Conservation (phyloP, 164 flowering plant species). For the Malania oleifera region DNA sequence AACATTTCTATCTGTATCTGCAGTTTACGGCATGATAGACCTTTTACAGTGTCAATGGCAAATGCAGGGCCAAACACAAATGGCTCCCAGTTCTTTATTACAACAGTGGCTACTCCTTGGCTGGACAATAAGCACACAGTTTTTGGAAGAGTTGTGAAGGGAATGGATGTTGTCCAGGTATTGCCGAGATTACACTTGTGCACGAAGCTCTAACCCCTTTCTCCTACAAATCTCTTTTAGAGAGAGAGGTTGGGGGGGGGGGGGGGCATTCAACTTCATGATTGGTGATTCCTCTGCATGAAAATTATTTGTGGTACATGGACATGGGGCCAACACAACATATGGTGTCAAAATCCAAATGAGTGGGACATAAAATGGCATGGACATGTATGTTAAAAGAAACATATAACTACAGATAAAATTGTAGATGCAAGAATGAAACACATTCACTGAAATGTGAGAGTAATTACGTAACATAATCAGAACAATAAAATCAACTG, state of each 20-base stretch:
- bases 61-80: slow-evolving; percentile 97
- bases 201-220: neutral
- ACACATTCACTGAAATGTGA: no score
- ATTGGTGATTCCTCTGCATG: neutral
- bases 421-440: no score
- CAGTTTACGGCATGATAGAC: slow-evolving; percentile 97
- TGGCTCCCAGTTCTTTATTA: slow-evolving; percentile 96
- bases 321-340: no score
- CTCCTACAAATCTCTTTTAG: neutral
- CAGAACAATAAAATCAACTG: no score
- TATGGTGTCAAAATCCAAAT: no score
- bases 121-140: slow-evolving; percentile 96
- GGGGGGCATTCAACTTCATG: neutral
- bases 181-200: neutral
- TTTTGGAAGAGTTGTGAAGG: slow-evolving; percentile 91
- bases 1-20: slow-evolving; percentile 14
- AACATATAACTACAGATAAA: no score
- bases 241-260: no score
- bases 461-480: no score
- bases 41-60: slow-evolving; percentile 97
- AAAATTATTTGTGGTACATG: neutral
- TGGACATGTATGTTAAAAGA: no score
- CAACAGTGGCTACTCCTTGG: slow-evolving; percentile 99
- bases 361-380: no score
- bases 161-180: slow-evolving; percentile 99